Evolutionary conservation across 805 yeast genomes (phyloP).

Genomic region (Spathaspora boniae): DNA sequence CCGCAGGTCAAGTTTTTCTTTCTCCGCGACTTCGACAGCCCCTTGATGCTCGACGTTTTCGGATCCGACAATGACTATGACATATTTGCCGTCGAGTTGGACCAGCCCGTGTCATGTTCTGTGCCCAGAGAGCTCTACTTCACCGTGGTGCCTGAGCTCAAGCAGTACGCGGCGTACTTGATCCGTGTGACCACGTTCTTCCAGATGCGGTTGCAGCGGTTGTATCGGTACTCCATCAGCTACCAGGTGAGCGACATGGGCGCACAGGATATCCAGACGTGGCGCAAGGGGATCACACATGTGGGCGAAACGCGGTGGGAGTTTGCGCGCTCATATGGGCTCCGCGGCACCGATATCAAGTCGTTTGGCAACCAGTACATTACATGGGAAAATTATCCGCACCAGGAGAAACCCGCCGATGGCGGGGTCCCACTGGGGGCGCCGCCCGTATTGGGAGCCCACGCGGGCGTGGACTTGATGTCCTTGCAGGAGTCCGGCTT

Average conservation of each 20-base stretch:
- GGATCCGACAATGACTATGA: slow-evolving; percentile 20
- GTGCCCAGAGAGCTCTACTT: slow-evolving; percentile 7
- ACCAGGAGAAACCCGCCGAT: background rate
- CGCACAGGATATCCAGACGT: slow-evolving; percentile 20
- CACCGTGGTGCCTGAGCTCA: slow-evolving; percentile 13
- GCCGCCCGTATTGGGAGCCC: background rate
- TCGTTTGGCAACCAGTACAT: slow-evolving; percentile 13
- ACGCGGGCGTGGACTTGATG: slow-evolving; percentile 12
- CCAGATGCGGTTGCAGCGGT: slow-evolving; percentile 21
- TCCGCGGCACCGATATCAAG: slow-evolving; percentile 18
- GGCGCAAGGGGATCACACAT: slow-evolving; percentile 26
- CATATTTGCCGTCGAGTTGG: slow-evolving; percentile 19
- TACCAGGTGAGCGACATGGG: slow-evolving; percentile 20
- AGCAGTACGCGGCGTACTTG: slow-evolving; percentile 24
- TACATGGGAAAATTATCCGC: slow-evolving; percentile 14
- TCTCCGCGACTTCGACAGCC: slow-evolving; percentile 38
- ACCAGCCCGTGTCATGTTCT: slow-evolving; percentile 12
- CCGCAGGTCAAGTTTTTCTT: slow-evolving; percentile 42
- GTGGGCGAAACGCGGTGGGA: slow-evolving; percentile 20
- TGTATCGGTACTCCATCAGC: slow-evolving; percentile 28
- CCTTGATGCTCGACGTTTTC: slow-evolving; percentile 37
- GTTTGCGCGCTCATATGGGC: slow-evolving; percentile 18
- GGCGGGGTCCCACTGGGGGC: background rate
- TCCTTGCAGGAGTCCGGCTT: slow-evolving; percentile 12
- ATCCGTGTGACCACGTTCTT: slow-evolving; percentile 30